Base-by-base conservation (phyloP, 1,139 yeast species). In the Candida anutae region DNA sequence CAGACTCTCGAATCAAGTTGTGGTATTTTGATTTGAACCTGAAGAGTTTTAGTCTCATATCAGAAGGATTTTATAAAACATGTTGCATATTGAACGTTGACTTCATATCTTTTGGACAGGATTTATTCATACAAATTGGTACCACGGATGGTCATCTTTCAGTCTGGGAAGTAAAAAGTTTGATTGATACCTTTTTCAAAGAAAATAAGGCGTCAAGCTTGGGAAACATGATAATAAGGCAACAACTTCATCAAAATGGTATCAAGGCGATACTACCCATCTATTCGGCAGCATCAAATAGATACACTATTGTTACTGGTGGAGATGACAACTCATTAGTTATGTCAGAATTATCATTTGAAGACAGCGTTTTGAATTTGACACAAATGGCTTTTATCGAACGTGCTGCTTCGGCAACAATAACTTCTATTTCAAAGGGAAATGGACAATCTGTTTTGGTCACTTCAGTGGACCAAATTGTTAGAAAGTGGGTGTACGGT, bases 281-380 rank as follows among this genome's bases (percentile, higher is more conserved):
- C n/a, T 17, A 8, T 17, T 17, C 19, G 10, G 34, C 34, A 3
- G 14, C 33, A 3, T 35, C 35, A 0, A 38, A 45, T 2, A 27
- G 45, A 2, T 62, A 59, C 30, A 38, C 34, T 5, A 48, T 77
- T 10, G 50, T 77, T 4, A 75, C 95, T 1, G 96, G 95, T 13
- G 97, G 98, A 31, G 98, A 90, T 50, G 98, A 90, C 43, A 88
- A 88, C 53, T 79, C 87, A 0, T 49, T 88, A 6, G 64, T 66
- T 0, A 49, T 74, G 3, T 64, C 74, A 2, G 40, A 43, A 14
- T 48, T 79, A 18, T 27, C 29, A 3, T 37, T 40, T 3, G 40
- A 34, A 0, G 26, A 21, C 1, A 41, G 23, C 1, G 32, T 32
- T 4, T 38, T 53, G 3, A 28, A 25, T 0, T 44, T 60, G 14